Base-by-base conservation (phyloP, 352 stramenopile genomes). In the Globisporangium cederbergense region DNA sequence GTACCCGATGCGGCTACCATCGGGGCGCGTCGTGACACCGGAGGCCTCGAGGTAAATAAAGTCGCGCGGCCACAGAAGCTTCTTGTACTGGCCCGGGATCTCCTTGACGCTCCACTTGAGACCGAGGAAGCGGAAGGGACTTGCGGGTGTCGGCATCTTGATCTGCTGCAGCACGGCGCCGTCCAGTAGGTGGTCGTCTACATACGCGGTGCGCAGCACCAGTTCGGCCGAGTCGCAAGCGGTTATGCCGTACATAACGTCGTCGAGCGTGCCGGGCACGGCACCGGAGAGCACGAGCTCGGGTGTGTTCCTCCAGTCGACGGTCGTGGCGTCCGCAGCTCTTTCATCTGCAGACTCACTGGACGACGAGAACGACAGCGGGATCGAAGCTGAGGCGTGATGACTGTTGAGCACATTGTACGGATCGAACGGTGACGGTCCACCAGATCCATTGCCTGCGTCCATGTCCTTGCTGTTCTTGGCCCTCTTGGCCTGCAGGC, bases 201-300 rank as follows among this genome's bases (percentile, higher is more conserved):
- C 71, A 59, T 77, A 79, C 22, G 63, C 50, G 14, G 67, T 53
- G 14, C 66, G 70, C 10, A 78, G 65, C 53, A 76, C 58, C 46
- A 86, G 45, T 5, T 75, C 67, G 16, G 65, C 49, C 22, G 74
- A 66, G 20, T 77, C 66, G 2, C 60, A 64, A 13, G 69, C 65
- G 13, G 62, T n/a, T 43, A 81, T 60, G 13, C 76, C 76, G 51
- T 75, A 78, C 55, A 82, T 70, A 45, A 70, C 62, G 59, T 82
- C 74, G 45, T 64, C 67, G 7, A 84, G 55, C 30, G 42, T 59
- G 6, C 76, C 76, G 0, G 66, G 22, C 13, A 81, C 22, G 7
- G 74, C 65, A 1, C 76, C 76, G 10, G 65, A 70, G 40, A 79
- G 51, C 3, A 66, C 57, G 3, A 71, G 60, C 50, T 65, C 52